These are phyloP conservation scores for Gynandropsis gynandra DNA, from an alignment of 345 rosid species.

Conservation along the genomic window DNA sequence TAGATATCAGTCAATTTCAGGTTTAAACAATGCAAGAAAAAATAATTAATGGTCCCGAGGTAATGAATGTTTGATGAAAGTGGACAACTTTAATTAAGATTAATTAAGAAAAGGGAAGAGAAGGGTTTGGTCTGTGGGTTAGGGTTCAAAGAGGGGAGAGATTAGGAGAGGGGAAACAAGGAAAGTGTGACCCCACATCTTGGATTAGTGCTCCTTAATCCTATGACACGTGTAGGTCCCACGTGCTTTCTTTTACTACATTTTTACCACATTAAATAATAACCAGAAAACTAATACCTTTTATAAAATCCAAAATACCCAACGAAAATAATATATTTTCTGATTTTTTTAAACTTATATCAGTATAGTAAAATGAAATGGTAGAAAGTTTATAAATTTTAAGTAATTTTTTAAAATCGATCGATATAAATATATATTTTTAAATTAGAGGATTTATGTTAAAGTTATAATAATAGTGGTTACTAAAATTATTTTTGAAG, in stretches of 20 bases:
- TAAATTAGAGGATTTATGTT: no score
- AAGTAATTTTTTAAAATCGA: not conserved
- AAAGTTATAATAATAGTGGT: no score
- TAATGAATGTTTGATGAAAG: no score
- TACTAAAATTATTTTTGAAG: no score
- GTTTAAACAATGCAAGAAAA: constrained; percentile 72
- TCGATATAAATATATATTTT: not conserved
- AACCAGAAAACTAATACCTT: not conserved
- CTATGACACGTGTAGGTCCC: constrained; percentile 31
- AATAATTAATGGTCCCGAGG: no score
- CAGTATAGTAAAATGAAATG: not conserved
- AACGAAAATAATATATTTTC: not conserved
- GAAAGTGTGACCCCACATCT: constrained; percentile 25
- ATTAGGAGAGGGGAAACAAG: constrained; percentile 30
- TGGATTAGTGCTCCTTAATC: constrained; percentile 31
- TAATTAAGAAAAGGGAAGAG: constrained; percentile 7
- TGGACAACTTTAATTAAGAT: no score
- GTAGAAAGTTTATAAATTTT: no score
- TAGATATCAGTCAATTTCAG: constrained; percentile 25
- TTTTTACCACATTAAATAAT: not conserved
- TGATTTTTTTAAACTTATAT: not conserved
- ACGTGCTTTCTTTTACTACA: constrained; percentile 18
- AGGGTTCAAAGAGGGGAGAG: constrained; percentile 33
- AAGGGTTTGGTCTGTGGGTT: constrained; percentile 33
- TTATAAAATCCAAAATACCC: not conserved